phyloP scores from a whole-genome alignment of 768 basidiomycete genomes.

The Hemileccinum impolitum region DNA sequence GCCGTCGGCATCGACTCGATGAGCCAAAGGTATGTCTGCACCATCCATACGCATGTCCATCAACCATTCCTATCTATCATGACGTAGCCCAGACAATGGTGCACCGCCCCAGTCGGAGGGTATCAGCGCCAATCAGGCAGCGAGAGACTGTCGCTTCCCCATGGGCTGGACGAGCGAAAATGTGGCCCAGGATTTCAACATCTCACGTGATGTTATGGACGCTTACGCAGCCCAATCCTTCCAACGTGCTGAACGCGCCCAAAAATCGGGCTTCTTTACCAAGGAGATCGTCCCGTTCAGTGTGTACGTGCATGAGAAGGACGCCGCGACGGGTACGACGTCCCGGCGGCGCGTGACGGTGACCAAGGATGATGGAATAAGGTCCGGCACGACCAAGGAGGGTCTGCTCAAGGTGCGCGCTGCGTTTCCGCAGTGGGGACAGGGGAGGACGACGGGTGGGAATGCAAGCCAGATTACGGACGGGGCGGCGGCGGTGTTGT shows the following conservation, averaged over 20 bases:
- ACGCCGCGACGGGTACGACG: constrained; percentile 47
- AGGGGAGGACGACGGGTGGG: constrained; percentile 76
- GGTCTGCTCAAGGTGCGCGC: constrained; percentile 58
- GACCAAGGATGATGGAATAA: constrained; percentile 73
- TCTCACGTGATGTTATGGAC: constrained; percentile 76
- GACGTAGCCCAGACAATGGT: constrained; percentile 57
- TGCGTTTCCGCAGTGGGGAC: constrained; percentile 84
- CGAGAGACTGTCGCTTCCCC: constrained; percentile 60
- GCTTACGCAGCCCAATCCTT: constrained; percentile 71
- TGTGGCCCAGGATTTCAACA: constrained; percentile 68
- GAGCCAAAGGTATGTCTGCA: constrained; percentile 59
- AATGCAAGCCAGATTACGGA: constrained; percentile 87
- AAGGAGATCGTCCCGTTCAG: constrained; percentile 77
- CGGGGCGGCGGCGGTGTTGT: constrained; percentile 74
- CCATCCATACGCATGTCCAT: neutral
- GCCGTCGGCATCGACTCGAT: constrained; percentile 87
- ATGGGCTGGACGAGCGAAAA: constrained; percentile 95
- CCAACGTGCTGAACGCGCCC: constrained; percentile 73
- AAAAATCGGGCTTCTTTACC: constrained; percentile 60
- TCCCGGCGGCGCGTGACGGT: constrained; percentile 50
- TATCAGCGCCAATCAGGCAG: constrained; percentile 51
- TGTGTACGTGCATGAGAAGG: constrained; percentile 59
- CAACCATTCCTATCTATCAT: too few species aligned
- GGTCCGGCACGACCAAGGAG: constrained; percentile 70
- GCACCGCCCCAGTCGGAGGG: constrained; percentile 59